phyloP scores from a whole-genome alignment of 1,284 basidiomycete species.

The Cryptococcus sp. region DNA sequence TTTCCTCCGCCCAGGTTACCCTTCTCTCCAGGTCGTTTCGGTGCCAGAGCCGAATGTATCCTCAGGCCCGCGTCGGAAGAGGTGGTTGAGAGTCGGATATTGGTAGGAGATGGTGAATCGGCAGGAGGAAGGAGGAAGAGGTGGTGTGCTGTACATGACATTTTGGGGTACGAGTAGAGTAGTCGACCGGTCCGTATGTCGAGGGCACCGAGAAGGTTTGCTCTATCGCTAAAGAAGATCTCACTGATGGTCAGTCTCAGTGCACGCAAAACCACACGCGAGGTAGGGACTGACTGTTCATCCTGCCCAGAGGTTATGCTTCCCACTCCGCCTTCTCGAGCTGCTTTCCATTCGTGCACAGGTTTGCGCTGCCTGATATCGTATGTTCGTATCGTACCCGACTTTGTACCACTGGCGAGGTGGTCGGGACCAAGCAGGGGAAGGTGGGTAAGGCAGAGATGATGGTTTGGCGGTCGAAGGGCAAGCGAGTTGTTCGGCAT shows the following conservation, averaged over 20 bases:
- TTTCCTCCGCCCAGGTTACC: conserved; percentile 54
- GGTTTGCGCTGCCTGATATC: conserved; percentile 72
- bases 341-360: conserved; percentile 41
- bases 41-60: conserved; percentile 62
- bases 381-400: conserved; percentile 71
- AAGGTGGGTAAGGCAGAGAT: conserved; percentile 46
- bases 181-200: conserved; percentile 69
- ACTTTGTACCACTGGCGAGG: conserved; percentile 66
- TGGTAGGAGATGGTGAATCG: neutral
- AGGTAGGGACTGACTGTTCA: conserved; percentile 40
- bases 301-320: conserved; percentile 56
- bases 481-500: conserved; percentile 69
- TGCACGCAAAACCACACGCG: neutral
- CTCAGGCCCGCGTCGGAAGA: conserved; percentile 52
- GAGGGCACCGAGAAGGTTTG: conserved; percentile 61
- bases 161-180: conserved; percentile 59
- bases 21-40: conserved; percentile 51
- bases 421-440: conserved; percentile 52
- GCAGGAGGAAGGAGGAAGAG: conserved; percentile 27
- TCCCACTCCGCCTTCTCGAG: conserved; percentile 58
- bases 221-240: conserved; percentile 67
- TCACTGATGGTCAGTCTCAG: conserved; percentile 52
- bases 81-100: conserved; percentile 25
- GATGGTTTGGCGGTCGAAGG: conserved; percentile 74
- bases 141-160: conserved; percentile 35